A percentile compares a stretch with the other conserved stretches of the same genome.
Evolutionary conservation across 495 filamentous ascomycete species (phyloP).

Genomic region (Hyaloscypha variabilis): DNA sequence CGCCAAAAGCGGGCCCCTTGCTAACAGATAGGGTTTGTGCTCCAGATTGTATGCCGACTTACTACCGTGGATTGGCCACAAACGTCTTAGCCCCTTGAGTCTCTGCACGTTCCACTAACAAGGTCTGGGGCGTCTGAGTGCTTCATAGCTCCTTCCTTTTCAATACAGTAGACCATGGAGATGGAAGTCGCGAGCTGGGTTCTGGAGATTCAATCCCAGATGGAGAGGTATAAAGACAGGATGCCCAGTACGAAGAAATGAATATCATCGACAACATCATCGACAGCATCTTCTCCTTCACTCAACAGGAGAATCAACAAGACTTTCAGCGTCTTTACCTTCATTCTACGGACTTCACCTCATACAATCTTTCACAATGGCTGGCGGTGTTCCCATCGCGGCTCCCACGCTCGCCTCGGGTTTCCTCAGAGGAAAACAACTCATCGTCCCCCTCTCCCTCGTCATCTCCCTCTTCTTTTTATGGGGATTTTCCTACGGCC

Average conservation of each 20-base stretch:
- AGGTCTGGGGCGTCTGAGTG: background rate
- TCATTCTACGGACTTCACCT: constrained; percentile 1
- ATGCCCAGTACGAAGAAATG: constrained; percentile 9
- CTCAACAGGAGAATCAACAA: background rate
- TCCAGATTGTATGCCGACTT: background rate
- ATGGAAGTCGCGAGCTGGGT: constrained; percentile 2
- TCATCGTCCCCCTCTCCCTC: constrained; percentile 38
- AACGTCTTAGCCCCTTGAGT: background rate
- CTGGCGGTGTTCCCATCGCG: constrained; percentile 23
- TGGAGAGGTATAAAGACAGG: constrained; percentile 15
- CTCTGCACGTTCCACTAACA: background rate
- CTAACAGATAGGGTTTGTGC: background rate
- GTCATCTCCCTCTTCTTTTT: constrained; percentile 83
- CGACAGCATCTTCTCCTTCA: constrained; percentile 13
- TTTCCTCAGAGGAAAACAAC: constrained; percentile 22
- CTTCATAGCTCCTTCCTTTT: background rate
- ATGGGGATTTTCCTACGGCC: constrained; percentile 87
- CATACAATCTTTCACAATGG: constrained; percentile 17
- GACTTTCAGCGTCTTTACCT: background rate
- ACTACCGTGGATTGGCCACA: background rate
- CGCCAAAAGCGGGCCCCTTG: constrained; percentile 5
- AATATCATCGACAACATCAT: constrained; percentile 16
- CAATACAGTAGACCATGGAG: background rate
- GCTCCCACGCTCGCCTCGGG: constrained; percentile 23
- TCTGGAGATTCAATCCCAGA: background rate